These are phyloP conservation scores for Melastoma malabathricum DNA, from an alignment of 345 rosid genomes.

Conservation along the genomic window DNA sequence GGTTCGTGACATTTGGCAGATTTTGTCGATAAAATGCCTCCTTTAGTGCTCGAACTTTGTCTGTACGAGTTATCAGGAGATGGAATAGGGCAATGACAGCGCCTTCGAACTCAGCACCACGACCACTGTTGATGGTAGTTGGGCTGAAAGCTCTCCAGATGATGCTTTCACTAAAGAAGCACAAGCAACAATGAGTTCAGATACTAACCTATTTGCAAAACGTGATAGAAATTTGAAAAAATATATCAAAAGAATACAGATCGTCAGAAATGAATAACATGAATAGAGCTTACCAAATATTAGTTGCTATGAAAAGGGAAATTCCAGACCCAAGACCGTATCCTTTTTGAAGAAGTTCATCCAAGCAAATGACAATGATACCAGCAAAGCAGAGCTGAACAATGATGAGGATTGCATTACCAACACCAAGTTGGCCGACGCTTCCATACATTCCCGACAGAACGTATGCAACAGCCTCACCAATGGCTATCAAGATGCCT, in stretches of 20 bases:
- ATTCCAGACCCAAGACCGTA: constrained; percentile 79
- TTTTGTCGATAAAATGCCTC: constrained; percentile 87
- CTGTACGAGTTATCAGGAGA: constrained; percentile 61
- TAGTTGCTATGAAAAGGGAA: constrained; percentile 84
- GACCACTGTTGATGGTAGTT: constrained; percentile 74
- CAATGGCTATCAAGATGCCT: constrained; percentile 66
- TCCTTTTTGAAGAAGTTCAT: constrained; percentile 79
- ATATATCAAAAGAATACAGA: not conserved
- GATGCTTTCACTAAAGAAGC: constrained; percentile 51
- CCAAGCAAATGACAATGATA: constrained; percentile 71
- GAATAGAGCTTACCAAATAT: constrained; percentile 44
- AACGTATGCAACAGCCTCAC: constrained; percentile 80
- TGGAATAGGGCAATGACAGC: constrained; percentile 86
- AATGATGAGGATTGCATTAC: constrained; percentile 69
- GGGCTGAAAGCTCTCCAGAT: constrained; percentile 92
- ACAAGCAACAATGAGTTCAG: not conserved
- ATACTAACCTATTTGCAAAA: too few relatives aligned
- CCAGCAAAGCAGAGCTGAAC: constrained; percentile 75
- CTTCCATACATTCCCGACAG: constrained; percentile 84
- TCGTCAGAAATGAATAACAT: not conserved
- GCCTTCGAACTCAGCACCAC: constrained; percentile 91
- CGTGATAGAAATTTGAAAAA: too few relatives aligned
- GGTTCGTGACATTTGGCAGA: constrained; percentile 76
- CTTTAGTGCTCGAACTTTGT: constrained; percentile 68
- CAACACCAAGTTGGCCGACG: constrained; percentile 68